Evolutionary conservation across 495 filamentous ascomycete species (phyloP).

Genomic region (Penicillium cosmopolitanum): DNA sequence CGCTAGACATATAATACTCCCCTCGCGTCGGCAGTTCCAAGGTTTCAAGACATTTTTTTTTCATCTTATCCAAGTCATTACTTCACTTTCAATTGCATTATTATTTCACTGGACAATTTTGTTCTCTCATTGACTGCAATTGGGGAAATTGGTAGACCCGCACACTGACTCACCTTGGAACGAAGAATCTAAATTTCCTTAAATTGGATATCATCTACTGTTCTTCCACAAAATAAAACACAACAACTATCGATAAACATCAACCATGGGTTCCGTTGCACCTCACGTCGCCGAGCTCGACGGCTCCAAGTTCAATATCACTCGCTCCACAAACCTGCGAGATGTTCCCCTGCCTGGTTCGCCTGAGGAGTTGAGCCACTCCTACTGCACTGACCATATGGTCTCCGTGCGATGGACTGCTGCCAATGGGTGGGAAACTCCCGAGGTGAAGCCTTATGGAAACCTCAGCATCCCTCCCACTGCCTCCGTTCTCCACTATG

Average conservation of each 20-base stretch:
- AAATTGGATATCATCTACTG: neutral
- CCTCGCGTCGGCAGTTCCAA: neutral
- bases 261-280: slow-evolving; percentile 42
- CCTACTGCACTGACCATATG: slow-evolving; percentile 90
- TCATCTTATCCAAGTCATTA: neutral
- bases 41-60: neutral
- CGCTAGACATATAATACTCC: slow-evolving; percentile 15
- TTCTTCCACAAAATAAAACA: neutral
- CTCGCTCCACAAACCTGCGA: slow-evolving; percentile 65
- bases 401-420: slow-evolving; percentile 73
- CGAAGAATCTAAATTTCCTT: neutral
- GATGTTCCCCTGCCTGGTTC: slow-evolving; percentile 66
- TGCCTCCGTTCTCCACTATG: slow-evolving; percentile 86
- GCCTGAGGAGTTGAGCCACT: slow-evolving; percentile 50
- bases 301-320: slow-evolving; percentile 72
- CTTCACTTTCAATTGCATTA: neutral
- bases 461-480: slow-evolving; percentile 82
- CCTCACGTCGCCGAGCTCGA: slow-evolving; percentile 59
- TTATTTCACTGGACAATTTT: neutral
- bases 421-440: slow-evolving; percentile 71
- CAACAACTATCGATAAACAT: neutral
- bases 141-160: slow-evolving; percentile 5
- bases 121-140: slow-evolving; percentile 1
- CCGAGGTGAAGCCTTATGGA: slow-evolving; percentile 78
- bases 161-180: slow-evolving; percentile 13